Conservation (phyloP, 192 early-diverging fungal species). For the Radiomyces spectabilis region DNA sequence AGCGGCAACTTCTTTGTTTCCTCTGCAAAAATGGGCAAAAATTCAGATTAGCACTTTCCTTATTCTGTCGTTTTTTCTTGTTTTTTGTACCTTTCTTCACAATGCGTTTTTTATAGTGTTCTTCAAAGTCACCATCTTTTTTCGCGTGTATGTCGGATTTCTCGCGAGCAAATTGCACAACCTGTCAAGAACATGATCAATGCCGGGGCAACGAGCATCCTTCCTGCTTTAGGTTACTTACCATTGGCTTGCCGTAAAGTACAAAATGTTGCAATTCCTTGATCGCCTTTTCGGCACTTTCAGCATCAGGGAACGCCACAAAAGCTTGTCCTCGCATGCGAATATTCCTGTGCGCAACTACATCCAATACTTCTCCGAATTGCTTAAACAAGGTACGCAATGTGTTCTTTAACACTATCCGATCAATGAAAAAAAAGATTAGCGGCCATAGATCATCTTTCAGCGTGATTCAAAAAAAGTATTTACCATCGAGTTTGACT, state of each 20-base stretch:
- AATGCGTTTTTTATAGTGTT: conserved; percentile 50
- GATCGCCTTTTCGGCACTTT: conserved; percentile 68
- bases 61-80: neutral
- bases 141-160: conserved; percentile 58
- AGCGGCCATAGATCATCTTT: too few relatives aligned
- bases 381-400: conserved; percentile 74
- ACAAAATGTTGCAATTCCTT: conserved; percentile 79
- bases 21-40: conserved; percentile 1
- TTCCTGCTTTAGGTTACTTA: conserved; percentile 21
- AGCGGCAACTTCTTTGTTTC: conserved; percentile 11
- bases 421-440: neutral
- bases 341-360: conserved; percentile 72
- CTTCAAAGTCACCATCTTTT: conserved; percentile 57
- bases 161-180: conserved; percentile 46
- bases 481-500: conserved; percentile 52
- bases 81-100: conserved; percentile 52
- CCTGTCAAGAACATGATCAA: conserved; percentile 14
- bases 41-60: neutral
- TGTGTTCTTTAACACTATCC: conserved; percentile 59
- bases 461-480: neutral
- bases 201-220: neutral
- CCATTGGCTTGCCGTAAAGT: conserved; percentile 81
- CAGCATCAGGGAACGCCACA: conserved; percentile 68
- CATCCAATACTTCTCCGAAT: conserved; percentile 79
- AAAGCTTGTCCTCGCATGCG: conserved; percentile 93